Evolutionary conservation across 2,329 filamentous ascomycete species (phyloP), one percentile per base, ranked within the genome.

Genomic region (Monascus ruber): DNA sequence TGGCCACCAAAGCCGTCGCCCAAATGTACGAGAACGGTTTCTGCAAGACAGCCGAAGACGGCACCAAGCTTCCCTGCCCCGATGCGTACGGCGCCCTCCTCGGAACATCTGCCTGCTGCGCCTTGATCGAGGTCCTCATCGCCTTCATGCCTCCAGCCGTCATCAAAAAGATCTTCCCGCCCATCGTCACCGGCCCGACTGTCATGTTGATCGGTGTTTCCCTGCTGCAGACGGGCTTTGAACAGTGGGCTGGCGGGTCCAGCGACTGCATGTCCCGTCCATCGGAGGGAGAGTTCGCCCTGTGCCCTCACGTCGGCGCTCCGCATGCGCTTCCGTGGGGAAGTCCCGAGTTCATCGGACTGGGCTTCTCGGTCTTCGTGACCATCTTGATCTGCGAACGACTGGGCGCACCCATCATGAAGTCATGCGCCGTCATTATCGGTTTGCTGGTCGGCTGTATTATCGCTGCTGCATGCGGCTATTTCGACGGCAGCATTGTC

Each of bases 381-480:
- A 83, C 81, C 26, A 89, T 91, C 54, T 80, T 91, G 43, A 56
- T 89, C 8, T 85, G 82, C 56, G 85, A 91, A 60, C 76, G 83
- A 7, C 87, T 88, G 50, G 85, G 85, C 1, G 74, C 83, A 0
- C 85, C 85, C 0, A 82, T 91, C 47, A 88, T 91, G 82, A 88
- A 88, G 56, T 84, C 79, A 2, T 82, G 77, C 5, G 79, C 80
- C 17, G 83, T 89, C 27, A 76, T 88, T 33, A 70, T 86, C 40
- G 84, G 85, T 9, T 70, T 88, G 4, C 71, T 86, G 0, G 69
- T 81, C 1, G 85, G 85, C 34, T 88, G 84, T 61, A 81, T 87
- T 51, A 83, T 91, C 44, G 83, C 82, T 7, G 84, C 73, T 0
- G 84, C 83, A 1, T 79, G 74, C 37, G 84, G 83, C 26, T 91